Evolutionary conservation across 495 filamentous ascomycete genomes (phyloP), one percentile per base, ranked within the genome.

Genomic region (Saxispiralis lemnorum): DNA sequence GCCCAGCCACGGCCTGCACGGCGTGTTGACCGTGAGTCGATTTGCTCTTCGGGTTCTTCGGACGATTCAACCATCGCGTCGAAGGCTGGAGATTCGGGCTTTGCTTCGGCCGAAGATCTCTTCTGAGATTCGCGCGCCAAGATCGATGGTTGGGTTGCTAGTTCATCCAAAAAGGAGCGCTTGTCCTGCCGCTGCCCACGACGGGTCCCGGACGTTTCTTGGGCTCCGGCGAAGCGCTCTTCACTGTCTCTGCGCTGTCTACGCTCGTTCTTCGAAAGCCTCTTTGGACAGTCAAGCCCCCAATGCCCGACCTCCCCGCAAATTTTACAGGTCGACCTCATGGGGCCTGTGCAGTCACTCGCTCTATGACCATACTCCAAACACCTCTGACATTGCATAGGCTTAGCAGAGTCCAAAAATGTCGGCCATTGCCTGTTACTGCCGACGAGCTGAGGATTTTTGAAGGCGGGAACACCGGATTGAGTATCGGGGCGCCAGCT

Each of bases 281-380:
- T 38, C 21, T 24, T 14, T 14, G 51, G 41, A 35, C 51, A 54
- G 10, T 54, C 41, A 19, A 17, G 15, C 7, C 15, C 36, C 15
- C 24, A 17, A 39, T 54, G 52, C 1, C 48, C 52, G 12, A 31
- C 16, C 17, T 44, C n/a, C 2, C 49, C 49, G 18, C 49, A 52
- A 36, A 32, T 6, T 16, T 44, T n/a, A 31, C 49, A 52, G 6
- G 7, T 37, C n/a, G 14, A 13, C n/a, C 14, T 30, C 3, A 13
- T 15, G 1, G 42, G 46, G 1, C 18, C 15, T 2, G 40, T 34
- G 35, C 51, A 53, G 1, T 53, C 46, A 19, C 40, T 30, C 1
- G 47, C 51, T 5, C 39, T 13, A 39, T 54, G 51, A 7, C 48
- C 51, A 9, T 18, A 14, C 38, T 51, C 45, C 9, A 45, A 38